Percentiles rank a stretch among this genome's conserved stretches.
Conservation (phyloP, 1,284 basidiomycete species). For the Anthracocystis walkeri region DNA sequence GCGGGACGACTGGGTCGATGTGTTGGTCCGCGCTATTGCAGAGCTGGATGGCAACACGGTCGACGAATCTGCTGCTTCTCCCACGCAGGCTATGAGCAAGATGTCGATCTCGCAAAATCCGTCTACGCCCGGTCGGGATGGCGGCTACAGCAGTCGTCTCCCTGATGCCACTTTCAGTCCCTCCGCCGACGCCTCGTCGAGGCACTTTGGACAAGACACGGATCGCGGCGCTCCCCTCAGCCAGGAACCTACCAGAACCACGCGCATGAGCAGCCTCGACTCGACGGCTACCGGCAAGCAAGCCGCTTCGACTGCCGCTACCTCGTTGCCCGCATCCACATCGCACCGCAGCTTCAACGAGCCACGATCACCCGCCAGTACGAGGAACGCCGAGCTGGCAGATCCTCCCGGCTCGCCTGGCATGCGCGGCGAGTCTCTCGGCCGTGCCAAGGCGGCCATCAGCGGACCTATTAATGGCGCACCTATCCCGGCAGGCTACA, state of each 20-base stretch:
- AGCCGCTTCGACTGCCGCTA: slow-evolving; percentile 15
- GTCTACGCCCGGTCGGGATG: slow-evolving; percentile 23
- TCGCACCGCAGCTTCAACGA: slow-evolving; percentile 47
- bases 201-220: slow-evolving; percentile 15
- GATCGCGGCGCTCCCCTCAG: slow-evolving; percentile 13
- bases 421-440: slow-evolving; percentile 26
- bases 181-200: slow-evolving; percentile 17
- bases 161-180: slow-evolving; percentile 37
- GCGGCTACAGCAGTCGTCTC: slow-evolving; percentile 16
- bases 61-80: slow-evolving; percentile 33
- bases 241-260: slow-evolving; percentile 23
- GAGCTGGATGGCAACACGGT: slow-evolving; percentile 37
- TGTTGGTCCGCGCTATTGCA: slow-evolving; percentile 74
- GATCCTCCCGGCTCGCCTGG: slow-evolving; percentile 45
- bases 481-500: slow-evolving; percentile 87
- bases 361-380: slow-evolving; percentile 34
- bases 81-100: slow-evolving; percentile 41
- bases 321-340: slow-evolving; percentile 33
- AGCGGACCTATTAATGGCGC: slow-evolving; percentile 88
- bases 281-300: slow-evolving; percentile 24
- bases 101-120: slow-evolving; percentile 35
- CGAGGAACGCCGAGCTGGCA: slow-evolving; percentile 20
- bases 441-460: slow-evolving; percentile 75
- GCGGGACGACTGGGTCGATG: slow-evolving; percentile 92
- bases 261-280: slow-evolving; percentile 37